Evolutionary conservation across 352 stramenopile species (phyloP).

Genomic region (Thalassiosira mediterranea): DNA sequence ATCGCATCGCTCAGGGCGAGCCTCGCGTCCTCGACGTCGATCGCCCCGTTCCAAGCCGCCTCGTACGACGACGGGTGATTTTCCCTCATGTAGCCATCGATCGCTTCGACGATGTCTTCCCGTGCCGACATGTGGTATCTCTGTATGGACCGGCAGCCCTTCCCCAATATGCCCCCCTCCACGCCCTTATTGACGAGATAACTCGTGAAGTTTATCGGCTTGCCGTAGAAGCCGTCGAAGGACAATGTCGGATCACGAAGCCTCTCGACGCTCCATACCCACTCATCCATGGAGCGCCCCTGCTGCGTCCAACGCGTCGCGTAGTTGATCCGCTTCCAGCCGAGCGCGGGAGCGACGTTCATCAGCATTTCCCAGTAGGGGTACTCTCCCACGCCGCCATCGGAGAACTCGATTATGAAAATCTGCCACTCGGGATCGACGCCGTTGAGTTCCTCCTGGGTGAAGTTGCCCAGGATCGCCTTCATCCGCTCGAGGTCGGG

Average conservation of each 20-base stretch:
- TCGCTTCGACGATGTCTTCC: constrained; percentile 11
- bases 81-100: constrained; percentile 9
- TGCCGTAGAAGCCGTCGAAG: constrained; percentile 1
- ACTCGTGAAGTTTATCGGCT: constrained; percentile 4
- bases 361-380: neutral
- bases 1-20: neutral
- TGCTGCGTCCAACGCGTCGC: constrained; percentile 6
- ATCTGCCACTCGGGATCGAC: constrained; percentile 17
- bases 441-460: constrained; percentile 9
- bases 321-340: constrained; percentile 12
- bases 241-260: neutral
- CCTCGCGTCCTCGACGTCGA: neutral
- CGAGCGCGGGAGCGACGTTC: neutral
- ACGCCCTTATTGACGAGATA: no score
- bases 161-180: neutral
- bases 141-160: constrained; percentile 1
- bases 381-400: constrained; percentile 4
- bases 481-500: neutral
- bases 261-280: neutral
- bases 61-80: neutral
- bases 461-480: neutral
- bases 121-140: neutral
- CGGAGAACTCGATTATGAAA: constrained; percentile 4
- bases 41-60: neutral
- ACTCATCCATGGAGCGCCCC: neutral